Evolutionary conservation across 2,329 filamentous ascomycete species (phyloP), one percentile per base, ranked within the genome.

Genomic region (Phialemoniopsis sp.): DNA sequence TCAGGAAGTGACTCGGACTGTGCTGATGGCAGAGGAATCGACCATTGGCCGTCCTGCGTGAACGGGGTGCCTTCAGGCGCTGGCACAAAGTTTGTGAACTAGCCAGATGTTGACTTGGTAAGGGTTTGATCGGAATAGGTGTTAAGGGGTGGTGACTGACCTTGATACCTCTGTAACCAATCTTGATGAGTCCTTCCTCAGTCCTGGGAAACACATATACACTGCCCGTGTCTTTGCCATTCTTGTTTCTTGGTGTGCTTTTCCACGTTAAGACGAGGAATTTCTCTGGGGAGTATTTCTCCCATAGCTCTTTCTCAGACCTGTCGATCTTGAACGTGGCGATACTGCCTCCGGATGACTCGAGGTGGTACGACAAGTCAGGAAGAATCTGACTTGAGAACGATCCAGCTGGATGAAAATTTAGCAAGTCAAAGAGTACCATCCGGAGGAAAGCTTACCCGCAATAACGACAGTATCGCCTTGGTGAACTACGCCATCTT

Each of bases 271-370:
- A 47, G 5, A 44, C 41, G 0, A 54, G 55, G 28, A 76, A 76
- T 3, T 56, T 62, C 1, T 66, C 57, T 0, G 70, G 60, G 0
- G 57, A 51, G 32, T 70, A 68, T 3, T 58, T 58, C 1, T 62
- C 47, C 52, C 61, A 67, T 0, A 76, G 57, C 6, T 57, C 43
- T 26, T 10, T 26, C 3, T 45, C 48, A 2, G 21, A 14, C 1
- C 48, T 43, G 0, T 73, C 70, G 2, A 77, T 55, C 19, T 65
- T 58, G 28, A 75, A 53, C 10, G 65, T 54, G 1, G 62, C 59
- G 4, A 76, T 26, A 10, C 21, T 26, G 21, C 21, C 21, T 26
- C 21, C 21, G 21, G 21, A 26, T 26, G 21, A 26, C 21, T 26
- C 21, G 21, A 26, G 6, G 21, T 26, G 21, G 21, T 26, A 26